A percentile compares a stretch with the other conserved stretches of the same genome.
Evolutionary conservation across 768 basidiomycete genomes (phyloP).

Genomic region (Pulveroboletus ravenelii): DNA sequence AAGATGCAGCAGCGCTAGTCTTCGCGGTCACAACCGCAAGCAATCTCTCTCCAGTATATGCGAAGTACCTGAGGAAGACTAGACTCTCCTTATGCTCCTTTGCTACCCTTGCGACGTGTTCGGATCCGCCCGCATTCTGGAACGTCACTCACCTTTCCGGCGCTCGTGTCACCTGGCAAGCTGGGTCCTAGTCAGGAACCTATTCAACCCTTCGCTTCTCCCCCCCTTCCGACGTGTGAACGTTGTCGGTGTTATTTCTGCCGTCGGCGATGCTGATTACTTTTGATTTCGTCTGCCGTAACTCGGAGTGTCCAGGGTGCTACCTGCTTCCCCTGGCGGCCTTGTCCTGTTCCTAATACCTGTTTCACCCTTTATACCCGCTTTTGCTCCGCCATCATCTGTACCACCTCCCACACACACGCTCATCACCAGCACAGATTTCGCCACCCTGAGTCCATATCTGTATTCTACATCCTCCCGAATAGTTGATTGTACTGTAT

Average conservation of each 20-base stretch:
- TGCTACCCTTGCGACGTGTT: not conserved
- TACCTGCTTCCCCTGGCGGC: constrained; percentile 13
- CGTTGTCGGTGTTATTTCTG: constrained; percentile 5
- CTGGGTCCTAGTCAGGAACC: constrained; percentile 16
- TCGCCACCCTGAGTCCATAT: constrained; percentile 8
- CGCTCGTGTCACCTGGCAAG: constrained; percentile 15
- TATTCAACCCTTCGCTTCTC: constrained; percentile 8
- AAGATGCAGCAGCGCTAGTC: constrained; percentile 29
- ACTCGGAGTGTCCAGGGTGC: constrained; percentile 13
- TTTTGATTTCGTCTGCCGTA: constrained; percentile 18
- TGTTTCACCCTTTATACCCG: constrained; percentile 29
- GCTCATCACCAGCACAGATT: constrained; percentile 16
- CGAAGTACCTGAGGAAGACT: constrained; percentile 33
- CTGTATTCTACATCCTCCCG: constrained; percentile 17
- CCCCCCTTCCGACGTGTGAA: constrained; percentile 9
- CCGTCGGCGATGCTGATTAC: constrained; percentile 22
- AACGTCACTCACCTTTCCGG: not conserved
- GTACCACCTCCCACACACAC: constrained; percentile 22
- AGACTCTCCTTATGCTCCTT: not conserved
- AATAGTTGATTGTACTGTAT: constrained; percentile 10
- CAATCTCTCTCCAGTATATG: constrained; percentile 30
- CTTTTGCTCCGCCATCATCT: constrained; percentile 21
- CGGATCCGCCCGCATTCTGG: not conserved
- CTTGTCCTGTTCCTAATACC: constrained; percentile 26
- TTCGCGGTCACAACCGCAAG: constrained; percentile 28